These are phyloP conservation scores for Drosera capensis DNA, from an alignment of 148 eudicot genomes.

Conservation along the genomic window DNA sequence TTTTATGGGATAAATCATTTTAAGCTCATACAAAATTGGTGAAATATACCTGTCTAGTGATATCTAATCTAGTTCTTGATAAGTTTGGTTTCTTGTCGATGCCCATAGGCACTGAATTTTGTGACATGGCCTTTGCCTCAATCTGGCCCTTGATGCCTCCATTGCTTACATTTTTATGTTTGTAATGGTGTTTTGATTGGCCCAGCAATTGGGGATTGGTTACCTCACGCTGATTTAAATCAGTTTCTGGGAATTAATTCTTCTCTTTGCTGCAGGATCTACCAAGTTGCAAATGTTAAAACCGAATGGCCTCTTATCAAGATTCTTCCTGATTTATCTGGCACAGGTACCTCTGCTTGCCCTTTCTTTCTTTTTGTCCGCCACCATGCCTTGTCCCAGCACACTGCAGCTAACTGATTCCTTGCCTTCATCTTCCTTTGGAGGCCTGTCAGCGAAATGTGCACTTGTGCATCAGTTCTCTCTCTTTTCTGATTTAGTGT, in stretches of 20 bases:
- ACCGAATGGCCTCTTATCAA: conserved; percentile 81
- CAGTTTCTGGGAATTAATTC: too few relatives aligned
- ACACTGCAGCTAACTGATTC: too few relatives aligned
- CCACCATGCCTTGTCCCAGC: neutral
- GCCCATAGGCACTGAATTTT: too few relatives aligned
- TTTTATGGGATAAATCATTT: neutral
- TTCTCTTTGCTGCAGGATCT: conserved; percentile 43
- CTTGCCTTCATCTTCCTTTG: neutral
- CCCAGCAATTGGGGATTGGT: too few relatives aligned
- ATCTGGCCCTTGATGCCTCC: too few relatives aligned
- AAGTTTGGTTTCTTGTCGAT: too few relatives aligned
- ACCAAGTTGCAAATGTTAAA: conserved; percentile 89
- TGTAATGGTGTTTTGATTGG: neutral
- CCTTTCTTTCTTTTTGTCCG: neutral
- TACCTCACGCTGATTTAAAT: too few relatives aligned
- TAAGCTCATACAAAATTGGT: neutral
- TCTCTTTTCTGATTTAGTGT: neutral
- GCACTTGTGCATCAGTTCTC: too few relatives aligned
- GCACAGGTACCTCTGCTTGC: conserved; percentile 51
- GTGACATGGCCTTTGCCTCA: too few relatives aligned
- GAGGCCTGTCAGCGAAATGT: too few relatives aligned
- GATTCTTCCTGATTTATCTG: conserved; percentile 85
- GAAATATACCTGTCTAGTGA: too few relatives aligned
- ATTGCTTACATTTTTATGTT: too few relatives aligned
- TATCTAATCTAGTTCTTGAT: neutral